A percentile compares a stretch with the other conserved stretches of the same genome.
Evolutionary conservation across 2,329 filamentous ascomycete genomes (phyloP).

Genomic region (Apiospora saccharicola): DNA sequence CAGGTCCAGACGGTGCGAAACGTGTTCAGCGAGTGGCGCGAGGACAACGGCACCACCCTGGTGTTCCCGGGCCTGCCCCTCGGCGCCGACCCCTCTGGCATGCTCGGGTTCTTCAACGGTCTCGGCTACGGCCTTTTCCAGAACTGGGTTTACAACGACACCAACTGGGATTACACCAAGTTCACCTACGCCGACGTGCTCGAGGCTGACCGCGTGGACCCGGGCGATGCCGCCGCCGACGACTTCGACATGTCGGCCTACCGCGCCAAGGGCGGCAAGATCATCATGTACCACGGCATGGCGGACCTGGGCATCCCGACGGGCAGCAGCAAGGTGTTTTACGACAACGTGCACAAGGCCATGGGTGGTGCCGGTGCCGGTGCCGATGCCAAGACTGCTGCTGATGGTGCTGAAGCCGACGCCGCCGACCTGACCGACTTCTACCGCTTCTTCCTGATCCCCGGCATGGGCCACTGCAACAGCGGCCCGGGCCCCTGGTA

Average conservation of each 20-base stretch:
- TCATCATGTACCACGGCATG: slow-evolving; percentile 47
- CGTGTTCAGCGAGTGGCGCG: slow-evolving; percentile 38
- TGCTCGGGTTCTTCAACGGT: slow-evolving; percentile 28
- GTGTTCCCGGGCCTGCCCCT: slow-evolving; percentile 39
- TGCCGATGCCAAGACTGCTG: slow-evolving; percentile 23
- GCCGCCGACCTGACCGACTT: slow-evolving; percentile 50
- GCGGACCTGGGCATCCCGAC: slow-evolving; percentile 44
- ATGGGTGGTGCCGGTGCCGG: slow-evolving; percentile 27
- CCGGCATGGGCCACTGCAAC: slow-evolving; percentile 57
- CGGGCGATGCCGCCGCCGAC: slow-evolving; percentile 34
- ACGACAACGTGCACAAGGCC: slow-evolving; percentile 39
- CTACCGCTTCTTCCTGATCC: slow-evolving; percentile 58
- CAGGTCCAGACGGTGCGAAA: slow-evolving; percentile 47
- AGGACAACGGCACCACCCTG: slow-evolving; percentile 36
- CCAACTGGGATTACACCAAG: slow-evolving; percentile 38
- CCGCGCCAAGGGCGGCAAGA: slow-evolving; percentile 43
- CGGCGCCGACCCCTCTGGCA: slow-evolving; percentile 34
- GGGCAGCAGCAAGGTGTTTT: slow-evolving; percentile 41
- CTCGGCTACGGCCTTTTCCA: slow-evolving; percentile 36
- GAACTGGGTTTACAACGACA: slow-evolving; percentile 39
- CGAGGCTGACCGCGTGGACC: slow-evolving; percentile 38
- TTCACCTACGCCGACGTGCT: slow-evolving; percentile 39
- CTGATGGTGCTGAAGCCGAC: slow-evolving; percentile 20
- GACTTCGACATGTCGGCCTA: slow-evolving; percentile 44
- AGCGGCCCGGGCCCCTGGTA: slow-evolving; percentile 43